These are phyloP conservation scores for Lepiota brunneoincarnata DNA, from an alignment of 768 basidiomycete genomes.

Conservation along the genomic window DNA sequence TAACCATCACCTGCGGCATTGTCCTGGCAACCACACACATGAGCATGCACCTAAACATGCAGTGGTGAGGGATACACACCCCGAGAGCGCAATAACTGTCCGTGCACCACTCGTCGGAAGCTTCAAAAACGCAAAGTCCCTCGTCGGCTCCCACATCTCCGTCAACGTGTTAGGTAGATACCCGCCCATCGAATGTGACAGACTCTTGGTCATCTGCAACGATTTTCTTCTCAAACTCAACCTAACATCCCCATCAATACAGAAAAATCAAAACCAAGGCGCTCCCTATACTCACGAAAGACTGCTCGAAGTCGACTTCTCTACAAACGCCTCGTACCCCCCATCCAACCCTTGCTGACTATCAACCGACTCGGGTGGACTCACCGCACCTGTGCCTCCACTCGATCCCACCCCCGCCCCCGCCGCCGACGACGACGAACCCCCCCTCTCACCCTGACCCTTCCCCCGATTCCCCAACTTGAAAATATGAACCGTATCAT, in stretches of 20 bases:
- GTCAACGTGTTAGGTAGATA: constrained; percentile 87
- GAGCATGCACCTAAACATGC: too few species aligned
- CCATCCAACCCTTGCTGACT: constrained; percentile 62
- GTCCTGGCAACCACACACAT: constrained; percentile 46
- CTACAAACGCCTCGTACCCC: constrained; percentile 85
- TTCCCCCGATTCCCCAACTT: constrained; percentile 52
- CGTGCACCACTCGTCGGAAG: constrained; percentile 76
- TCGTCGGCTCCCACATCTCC: constrained; percentile 95
- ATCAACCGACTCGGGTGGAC: constrained; percentile 66
- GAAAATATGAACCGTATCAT: constrained; percentile 97
- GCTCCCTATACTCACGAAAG: constrained; percentile 48
- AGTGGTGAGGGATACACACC: too few species aligned
- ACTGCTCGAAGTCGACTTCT: constrained; percentile 64
- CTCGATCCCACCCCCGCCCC: constrained; percentile 16
- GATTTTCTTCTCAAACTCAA: constrained; percentile 59
- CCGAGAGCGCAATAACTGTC: constrained; percentile 86
- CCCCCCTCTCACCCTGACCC: constrained; percentile 6
- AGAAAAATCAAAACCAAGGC: constrained; percentile 2
- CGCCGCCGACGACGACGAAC: constrained; percentile 12
- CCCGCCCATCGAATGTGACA: constrained; percentile 78
- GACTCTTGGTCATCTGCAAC: constrained; percentile 67
- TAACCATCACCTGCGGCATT: constrained; percentile 95
- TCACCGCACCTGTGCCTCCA: constrained; percentile 36
- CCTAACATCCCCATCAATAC: not conserved
- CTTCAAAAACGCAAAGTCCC: constrained; percentile 91